Base-by-base conservation (phyloP, 2,329 filamentous ascomycete genomes). In the Alternaria sp. region DNA sequence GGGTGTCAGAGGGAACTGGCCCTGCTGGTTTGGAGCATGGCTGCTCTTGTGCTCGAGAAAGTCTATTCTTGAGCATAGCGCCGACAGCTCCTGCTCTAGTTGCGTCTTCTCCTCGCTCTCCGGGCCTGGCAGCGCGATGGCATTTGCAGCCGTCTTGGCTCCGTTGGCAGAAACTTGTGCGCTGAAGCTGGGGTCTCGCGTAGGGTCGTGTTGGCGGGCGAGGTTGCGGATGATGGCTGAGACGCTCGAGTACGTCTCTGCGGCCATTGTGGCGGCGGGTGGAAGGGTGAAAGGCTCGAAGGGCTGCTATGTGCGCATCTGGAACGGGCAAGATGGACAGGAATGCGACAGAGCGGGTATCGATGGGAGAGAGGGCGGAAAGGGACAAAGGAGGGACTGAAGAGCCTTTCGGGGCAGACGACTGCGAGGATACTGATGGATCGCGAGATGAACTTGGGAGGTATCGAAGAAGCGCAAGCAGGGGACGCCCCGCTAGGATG, bases 41-140 rank as follows among this genome's bases (percentile, higher is more conserved):
- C 91, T 91, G 66, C 91, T 90, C 80, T 90, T 90, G 69, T 88
- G 88, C 83, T 98, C 94, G 69, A 98, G 87, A 66, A 89, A 88
- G 66, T 93, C 91, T 68, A 98, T 88, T 68, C 95, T 86, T 63
- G 89, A 82, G 61, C 90, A 87, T 65, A 98, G 86, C 57, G 91
- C 90, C 51, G 90, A 87, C 59, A 99, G 86, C 81, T 98, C 94
- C 61, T 86, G 85, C 81, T 98, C 93, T 62, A 98, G 87, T 32
- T 86, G 86, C 67, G 87, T 85, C 81, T 98, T 98, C 67, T 90
- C 90, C 36, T 87, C 80, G 44, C 87, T 90, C 60, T 93, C 86
- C 59, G 87, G 85, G 59, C 95, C 95, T 14, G 94, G 94, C 24
- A 98, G 85, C 64, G 85, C 86, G 74, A 94, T 84, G 67, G 86